A percentile compares a stretch with the other conserved stretches of the same genome.
These are phyloP conservation scores for Phytophthora hybrid DNA, from an alignment of 352 stramenopile genomes.

Conservation along the genomic window DNA sequence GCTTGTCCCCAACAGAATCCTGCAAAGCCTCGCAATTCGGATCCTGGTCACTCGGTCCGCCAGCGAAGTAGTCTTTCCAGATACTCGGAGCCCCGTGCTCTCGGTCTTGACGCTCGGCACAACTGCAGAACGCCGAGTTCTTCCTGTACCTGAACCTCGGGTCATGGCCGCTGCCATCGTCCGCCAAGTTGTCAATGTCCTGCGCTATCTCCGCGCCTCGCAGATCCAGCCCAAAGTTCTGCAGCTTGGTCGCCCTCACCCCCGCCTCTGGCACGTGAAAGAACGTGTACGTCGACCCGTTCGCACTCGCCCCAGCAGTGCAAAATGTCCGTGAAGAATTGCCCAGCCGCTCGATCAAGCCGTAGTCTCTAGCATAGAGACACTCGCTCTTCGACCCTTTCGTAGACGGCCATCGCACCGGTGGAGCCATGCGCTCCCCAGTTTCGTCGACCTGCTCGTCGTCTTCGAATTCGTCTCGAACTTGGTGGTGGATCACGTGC, in stretches of 20 bases:
- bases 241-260: conserved; percentile 30
- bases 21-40: conserved; percentile 7
- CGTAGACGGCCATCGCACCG: conserved; percentile 14
- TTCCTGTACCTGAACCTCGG: conserved; percentile 39
- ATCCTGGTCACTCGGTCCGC: conserved; percentile 16
- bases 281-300: conserved; percentile 28
- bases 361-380: conserved; percentile 34
- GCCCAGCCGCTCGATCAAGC: conserved; percentile 28
- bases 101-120: conserved; percentile 25
- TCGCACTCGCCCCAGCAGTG: neutral
- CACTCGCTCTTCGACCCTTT: conserved; percentile 31
- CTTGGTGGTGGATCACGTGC: conserved; percentile 17
- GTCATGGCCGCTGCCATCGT: conserved; percentile 34
- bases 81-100: conserved; percentile 24
- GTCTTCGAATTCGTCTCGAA: conserved; percentile 11
- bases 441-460: neutral
- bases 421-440: conserved; percentile 2
- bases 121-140: conserved; percentile 34
- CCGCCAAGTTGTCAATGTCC: conserved; percentile 26
- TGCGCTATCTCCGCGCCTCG: conserved; percentile 24
- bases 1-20: neutral
- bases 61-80: conserved; percentile 37
- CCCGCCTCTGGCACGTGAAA: conserved; percentile 25
- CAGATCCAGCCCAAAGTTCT: conserved; percentile 37
- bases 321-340: conserved; percentile 34